Percentiles rank a stretch among this genome's conserved stretches.
Conservation (phyloP, 2,329 filamentous ascomycete species). For the Sporothrix schenckii region DNA sequence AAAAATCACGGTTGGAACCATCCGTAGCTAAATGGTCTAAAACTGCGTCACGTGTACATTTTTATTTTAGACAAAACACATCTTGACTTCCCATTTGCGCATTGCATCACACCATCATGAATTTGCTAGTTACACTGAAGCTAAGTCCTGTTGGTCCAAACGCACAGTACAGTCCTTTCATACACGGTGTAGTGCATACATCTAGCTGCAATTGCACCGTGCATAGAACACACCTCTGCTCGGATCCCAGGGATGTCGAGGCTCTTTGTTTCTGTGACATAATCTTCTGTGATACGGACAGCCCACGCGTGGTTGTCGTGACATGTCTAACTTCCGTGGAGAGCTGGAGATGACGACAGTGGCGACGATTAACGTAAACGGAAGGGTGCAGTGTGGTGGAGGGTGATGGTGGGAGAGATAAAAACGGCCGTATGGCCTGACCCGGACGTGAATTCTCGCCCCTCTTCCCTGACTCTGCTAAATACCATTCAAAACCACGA, state of each 20-base stretch:
- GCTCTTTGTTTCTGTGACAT: neutral
- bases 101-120: neutral
- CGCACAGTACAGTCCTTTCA: too few relatives aligned
- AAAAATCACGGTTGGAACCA: too few relatives aligned
- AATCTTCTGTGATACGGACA: neutral
- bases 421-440: neutral
- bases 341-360: conserved; percentile 9
- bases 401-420: neutral
- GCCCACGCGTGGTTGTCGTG: neutral
- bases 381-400: neutral
- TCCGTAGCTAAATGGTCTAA: too few relatives aligned
- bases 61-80: too few relatives aligned
- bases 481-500: too few relatives aligned
- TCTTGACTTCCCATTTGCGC: neutral
- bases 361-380: conserved; percentile 11
- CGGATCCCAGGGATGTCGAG: neutral
- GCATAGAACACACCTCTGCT: too few relatives aligned
- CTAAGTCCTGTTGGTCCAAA: too few relatives aligned
- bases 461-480: conserved; percentile 11
- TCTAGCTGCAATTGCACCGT: too few relatives aligned
- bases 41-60: too few relatives aligned
- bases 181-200: too few relatives aligned
- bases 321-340: neutral
- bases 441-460: too few relatives aligned
- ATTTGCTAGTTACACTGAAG: too few relatives aligned